phyloP scores from a whole-genome alignment of 176 grass and related monocot genomes.

The Juncus inflexus region DNA sequence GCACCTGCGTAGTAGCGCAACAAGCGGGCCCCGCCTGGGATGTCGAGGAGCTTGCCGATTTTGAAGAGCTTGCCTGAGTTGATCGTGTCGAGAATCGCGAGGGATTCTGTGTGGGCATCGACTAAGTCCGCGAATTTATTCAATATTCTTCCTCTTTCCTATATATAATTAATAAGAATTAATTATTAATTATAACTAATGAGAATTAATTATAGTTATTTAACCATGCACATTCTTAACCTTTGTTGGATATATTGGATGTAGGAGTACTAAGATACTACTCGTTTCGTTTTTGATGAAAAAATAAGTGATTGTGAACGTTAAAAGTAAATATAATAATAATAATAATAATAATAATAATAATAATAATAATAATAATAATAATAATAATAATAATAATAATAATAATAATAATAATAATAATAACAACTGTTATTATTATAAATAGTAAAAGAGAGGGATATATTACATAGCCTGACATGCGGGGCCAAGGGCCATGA shows the following conservation, averaged over 20 bases:
- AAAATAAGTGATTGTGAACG: too few relatives aligned
- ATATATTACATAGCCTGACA: slow-evolving; percentile 52
- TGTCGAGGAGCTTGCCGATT: slow-evolving; percentile 35
- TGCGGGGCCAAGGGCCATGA: slow-evolving; percentile 43
- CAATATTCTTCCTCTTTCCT: slow-evolving; percentile 63
- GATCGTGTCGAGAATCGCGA: slow-evolving; percentile 57
- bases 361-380: too few relatives aligned
- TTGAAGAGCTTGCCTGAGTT: slow-evolving; percentile 73
- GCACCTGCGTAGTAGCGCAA: slow-evolving; percentile 90
- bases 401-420: too few relatives aligned
- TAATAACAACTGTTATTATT: too few relatives aligned
- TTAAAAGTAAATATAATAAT: too few relatives aligned
- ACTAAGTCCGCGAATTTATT: slow-evolving; percentile 65
- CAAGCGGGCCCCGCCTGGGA: slow-evolving; percentile 30
- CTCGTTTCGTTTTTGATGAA: too few relatives aligned
- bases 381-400: too few relatives aligned
- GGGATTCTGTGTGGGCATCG: slow-evolving; percentile 52
- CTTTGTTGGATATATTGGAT: not conserved
- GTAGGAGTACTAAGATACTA: not conserved
- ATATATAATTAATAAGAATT: not conserved
- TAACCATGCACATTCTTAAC: not conserved
- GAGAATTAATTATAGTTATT: not conserved
- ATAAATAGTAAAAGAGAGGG: not conserved
- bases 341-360: too few relatives aligned
- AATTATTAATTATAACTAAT: not conserved